A percentile compares a stretch with the other conserved stretches of the same genome.
Conservation (phyloP, 2,329 filamentous ascomycete genomes). For the Cercospora sp. region DNA sequence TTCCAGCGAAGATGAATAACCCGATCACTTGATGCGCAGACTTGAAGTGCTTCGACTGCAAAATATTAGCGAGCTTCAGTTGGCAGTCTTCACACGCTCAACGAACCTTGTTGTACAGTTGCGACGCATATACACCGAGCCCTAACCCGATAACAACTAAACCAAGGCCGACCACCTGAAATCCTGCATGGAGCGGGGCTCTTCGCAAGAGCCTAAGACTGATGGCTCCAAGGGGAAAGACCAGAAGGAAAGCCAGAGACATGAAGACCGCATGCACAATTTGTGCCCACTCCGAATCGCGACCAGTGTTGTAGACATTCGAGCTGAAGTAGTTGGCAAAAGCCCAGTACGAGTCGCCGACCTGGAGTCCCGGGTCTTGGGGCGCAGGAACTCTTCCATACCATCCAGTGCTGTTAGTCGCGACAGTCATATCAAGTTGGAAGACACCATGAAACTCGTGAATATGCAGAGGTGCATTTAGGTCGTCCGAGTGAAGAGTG, state of each 20-base stretch:
- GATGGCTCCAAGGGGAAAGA: slow-evolving; percentile 41
- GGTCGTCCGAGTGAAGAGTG: slow-evolving; percentile 35
- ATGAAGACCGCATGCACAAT: slow-evolving; percentile 39
- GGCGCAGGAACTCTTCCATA: slow-evolving; percentile 41
- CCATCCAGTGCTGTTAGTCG: slow-evolving; percentile 35
- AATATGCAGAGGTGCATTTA: slow-evolving; percentile 39
- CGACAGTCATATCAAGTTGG: slow-evolving; percentile 44
- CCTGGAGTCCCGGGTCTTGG: slow-evolving; percentile 26
- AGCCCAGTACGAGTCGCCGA: slow-evolving; percentile 29
- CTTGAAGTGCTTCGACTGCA: slow-evolving; percentile 45
- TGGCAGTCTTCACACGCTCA: not conserved
- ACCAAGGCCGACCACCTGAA: slow-evolving; percentile 42
- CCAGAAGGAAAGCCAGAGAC: slow-evolving; percentile 40
- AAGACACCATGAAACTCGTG: slow-evolving; percentile 45
- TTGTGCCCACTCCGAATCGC: slow-evolving; percentile 23
- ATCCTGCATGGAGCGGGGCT: slow-evolving; percentile 45
- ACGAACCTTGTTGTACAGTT: slow-evolving; percentile 44
- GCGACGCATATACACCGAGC: slow-evolving; percentile 46
- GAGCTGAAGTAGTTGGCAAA: slow-evolving; percentile 31
- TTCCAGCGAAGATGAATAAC: slow-evolving; percentile 41
- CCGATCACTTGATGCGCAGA: slow-evolving; percentile 52
- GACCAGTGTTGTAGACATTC: slow-evolving; percentile 31
- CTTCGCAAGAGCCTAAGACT: slow-evolving; percentile 43
- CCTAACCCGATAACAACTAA: slow-evolving; percentile 43
- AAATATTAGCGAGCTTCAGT: not conserved